Evolutionary conservation across 208 protist species (phyloP).

Genomic region (Trypanosomatidae sp.): DNA sequence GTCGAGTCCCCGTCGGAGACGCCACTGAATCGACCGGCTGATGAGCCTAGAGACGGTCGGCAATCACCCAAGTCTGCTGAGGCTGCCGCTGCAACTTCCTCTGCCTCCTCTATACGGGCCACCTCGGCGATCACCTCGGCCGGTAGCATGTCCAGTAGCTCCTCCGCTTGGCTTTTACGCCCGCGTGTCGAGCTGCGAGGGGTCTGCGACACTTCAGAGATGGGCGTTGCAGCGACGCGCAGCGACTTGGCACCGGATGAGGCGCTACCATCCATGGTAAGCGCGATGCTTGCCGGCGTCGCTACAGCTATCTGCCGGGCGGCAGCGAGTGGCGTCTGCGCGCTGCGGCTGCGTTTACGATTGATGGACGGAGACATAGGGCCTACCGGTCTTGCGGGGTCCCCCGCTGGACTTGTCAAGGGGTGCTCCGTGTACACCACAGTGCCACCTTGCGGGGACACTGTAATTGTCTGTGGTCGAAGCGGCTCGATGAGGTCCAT

Average conservation of each 20-base stretch:
- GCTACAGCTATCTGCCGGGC: not conserved
- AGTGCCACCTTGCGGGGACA: slow-evolving; percentile 20
- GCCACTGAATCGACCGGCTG: slow-evolving; percentile 12
- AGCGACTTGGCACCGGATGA: slow-evolving; percentile 16
- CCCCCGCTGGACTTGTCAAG: not conserved
- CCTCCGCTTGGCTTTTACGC: slow-evolving; percentile 35
- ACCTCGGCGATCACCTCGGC: slow-evolving; percentile 35
- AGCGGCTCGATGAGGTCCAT: slow-evolving; percentile 35
- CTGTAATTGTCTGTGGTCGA: slow-evolving; percentile 25
- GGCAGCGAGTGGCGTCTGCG: slow-evolving; percentile 3
- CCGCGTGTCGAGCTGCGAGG: slow-evolving; percentile 25
- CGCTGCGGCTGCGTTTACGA: slow-evolving; percentile 20
- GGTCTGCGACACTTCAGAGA: slow-evolving; percentile 19
- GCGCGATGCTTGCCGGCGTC: slow-evolving; percentile 22
- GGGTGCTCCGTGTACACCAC: slow-evolving; percentile 23
- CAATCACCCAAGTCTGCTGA: slow-evolving; percentile 7
- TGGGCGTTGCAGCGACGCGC: slow-evolving; percentile 13
- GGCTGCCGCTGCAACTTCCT: not conserved
- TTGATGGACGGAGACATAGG: not conserved
- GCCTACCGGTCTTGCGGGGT: not conserved
- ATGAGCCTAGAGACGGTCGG: slow-evolving; percentile 11
- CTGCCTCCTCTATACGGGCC: slow-evolving; percentile 7
- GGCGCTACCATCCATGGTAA: slow-evolving; percentile 21
- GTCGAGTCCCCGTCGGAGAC: slow-evolving; percentile 18
- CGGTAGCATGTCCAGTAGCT: slow-evolving; percentile 50